These are phyloP conservation scores for Cucurbita pepo DNA, from an alignment of 306 rosid genomes.

Conservation along the genomic window DNA sequence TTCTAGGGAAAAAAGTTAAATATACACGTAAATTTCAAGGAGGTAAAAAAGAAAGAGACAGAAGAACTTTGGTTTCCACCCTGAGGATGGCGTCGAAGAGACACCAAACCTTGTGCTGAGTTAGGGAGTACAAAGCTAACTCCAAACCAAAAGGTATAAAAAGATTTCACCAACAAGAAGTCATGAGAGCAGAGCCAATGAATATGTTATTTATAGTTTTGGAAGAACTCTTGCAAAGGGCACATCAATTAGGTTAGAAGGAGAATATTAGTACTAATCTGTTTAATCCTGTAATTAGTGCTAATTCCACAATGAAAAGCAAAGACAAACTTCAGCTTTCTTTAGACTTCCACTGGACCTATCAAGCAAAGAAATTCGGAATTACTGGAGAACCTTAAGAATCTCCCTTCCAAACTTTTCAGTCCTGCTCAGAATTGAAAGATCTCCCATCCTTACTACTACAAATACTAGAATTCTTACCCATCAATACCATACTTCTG, in stretches of 20 bases:
- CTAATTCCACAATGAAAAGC: not conserved
- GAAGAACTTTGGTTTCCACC: not conserved
- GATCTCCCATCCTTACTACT: not conserved
- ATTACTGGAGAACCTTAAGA: not conserved
- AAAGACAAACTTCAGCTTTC: not conserved
- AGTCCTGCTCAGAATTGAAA: not conserved
- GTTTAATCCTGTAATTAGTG: not conserved
- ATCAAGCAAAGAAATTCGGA: not conserved
- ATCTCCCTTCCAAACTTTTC: not conserved
- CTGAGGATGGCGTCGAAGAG: not conserved
- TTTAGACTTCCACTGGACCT: not conserved
- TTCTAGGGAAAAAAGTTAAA: too few relatives aligned
- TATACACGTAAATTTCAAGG: not conserved
- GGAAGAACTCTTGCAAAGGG: not conserved
- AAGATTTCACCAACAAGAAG: not conserved
- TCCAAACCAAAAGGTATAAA: not conserved
- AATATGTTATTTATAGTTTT: not conserved
- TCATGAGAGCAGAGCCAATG: not conserved
- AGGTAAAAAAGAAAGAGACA: not conserved
- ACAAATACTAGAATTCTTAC: not conserved
- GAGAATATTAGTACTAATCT: not conserved
- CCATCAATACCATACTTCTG: not conserved
- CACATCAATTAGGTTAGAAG: not conserved
- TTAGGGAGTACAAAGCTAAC: not conserved
- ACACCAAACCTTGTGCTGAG: not conserved